Base-by-base conservation (phyloP, 2,329 filamentous ascomycete genomes). In the Sarocladiaceae sp. region DNA sequence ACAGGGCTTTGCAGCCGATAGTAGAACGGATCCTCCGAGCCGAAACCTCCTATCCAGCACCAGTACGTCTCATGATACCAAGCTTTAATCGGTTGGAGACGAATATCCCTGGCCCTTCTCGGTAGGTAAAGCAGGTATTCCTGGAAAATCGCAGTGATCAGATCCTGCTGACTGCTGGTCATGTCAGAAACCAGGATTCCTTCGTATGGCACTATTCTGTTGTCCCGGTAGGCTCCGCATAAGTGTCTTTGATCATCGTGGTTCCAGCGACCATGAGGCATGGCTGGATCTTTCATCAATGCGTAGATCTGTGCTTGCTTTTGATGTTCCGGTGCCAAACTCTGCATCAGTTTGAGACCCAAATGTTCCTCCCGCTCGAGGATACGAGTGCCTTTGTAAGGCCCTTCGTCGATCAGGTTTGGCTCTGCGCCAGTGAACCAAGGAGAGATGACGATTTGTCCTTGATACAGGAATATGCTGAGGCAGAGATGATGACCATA, bases 401-500 rank as follows among this genome's bases (percentile, higher is more conserved):
- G 73, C 0, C 84, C 83, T 0, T 62, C 60, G 51, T 89, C 85
- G 52, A 89, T 85, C 27, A 81, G 55, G 53, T 90, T 88, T 1
- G 86, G 86, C 61, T 91, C 86, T 0, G 86, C 86, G 45, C 86
- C 86, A 0, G 83, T 88, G 62, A 91, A 91, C 64, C 81, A 86
- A 0, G 86, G 86, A 0, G 78, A 80, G 3, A 88, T 69, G 34
- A 88, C 67, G 41, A 88, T 80, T 58, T 88, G 82, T 0, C 66
- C 62, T 24, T 69, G 69, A 55, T 81, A 75, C 51, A 89, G 70
- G 56, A 89, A 84, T 18, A 85, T 72, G 53, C 81, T 82, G 2
- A 90, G 70, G 52, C 83, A 88, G 2, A 91, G 69, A 53, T 91
- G 86, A 58, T 91, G 86, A 6, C 86, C 86, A 62, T 88, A 91